Evolutionary conservation across 805 yeast genomes (phyloP), one percentile per base, ranked within the genome.

Genomic region (Maudiozyma turicensis): DNA sequence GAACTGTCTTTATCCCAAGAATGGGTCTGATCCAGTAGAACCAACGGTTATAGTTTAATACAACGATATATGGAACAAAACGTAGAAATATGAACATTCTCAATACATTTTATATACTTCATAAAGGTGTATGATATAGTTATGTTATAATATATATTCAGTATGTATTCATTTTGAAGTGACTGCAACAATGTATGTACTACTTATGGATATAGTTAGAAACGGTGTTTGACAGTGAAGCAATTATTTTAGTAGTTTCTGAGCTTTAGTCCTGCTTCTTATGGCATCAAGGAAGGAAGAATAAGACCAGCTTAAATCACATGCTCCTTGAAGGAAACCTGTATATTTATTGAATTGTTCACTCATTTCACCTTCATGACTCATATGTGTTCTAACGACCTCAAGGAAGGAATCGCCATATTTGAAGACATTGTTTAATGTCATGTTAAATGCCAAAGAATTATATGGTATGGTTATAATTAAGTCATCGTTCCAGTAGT

Each of bases 281-380:
- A 76, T 69, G 9, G 91, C 79, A 55, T 79, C 76, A 80, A 84
- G 81, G 43, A 85, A 77, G 5, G 95, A 75, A 33, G 88, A 79
- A 63, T 87, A 87, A 52, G 95, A 84, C 98, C 98, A 91, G 5
- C 97, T 90, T 56, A 91, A 76, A 57, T 86, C 78, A 48, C 70
- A 67, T 0, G 98, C 98, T 6, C 98, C 98, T 65, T 82, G 84
- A 84, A 88, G 79, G 63, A 67, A 88, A 0, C 98, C 98, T 40
- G 75, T 79, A 58, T 81, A 75, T 59, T 77, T 80, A 67, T 86
- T 87, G 65, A 88, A 87, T 61, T 91, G 96, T 67, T 91, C 98
- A 58, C 90, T 82, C 80, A 91, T 81, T 47, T 95, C 95, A 15
- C 79, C 77, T 47, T 66, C 68, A 56, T 62, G 66, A 60, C 80